Evolutionary conservation across 2,329 filamentous ascomycete genomes (phyloP), one percentile per base, ranked within the genome.

Genomic region (Amauroascus niger): DNA sequence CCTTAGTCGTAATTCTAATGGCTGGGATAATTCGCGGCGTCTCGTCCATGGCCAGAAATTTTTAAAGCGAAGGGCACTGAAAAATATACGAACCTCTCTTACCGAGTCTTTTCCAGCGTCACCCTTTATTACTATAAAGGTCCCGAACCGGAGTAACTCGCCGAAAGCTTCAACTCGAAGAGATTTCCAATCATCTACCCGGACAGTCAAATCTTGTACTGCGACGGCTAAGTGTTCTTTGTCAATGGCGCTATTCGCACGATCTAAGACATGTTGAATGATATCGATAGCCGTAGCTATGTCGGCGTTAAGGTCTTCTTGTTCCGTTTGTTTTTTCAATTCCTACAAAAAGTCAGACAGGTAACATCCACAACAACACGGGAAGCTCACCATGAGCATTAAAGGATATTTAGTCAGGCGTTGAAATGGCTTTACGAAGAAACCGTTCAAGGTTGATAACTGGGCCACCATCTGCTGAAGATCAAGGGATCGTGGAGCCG

Each of bases 121-220:
- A 39, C 79, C 79, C 63, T 95, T 97, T 30, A 95, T 76, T 39
- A 98, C 91, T 0, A 87, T 89, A 69, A 95, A 95, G 28, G 89
- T 86, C 32, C 93, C 93, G 62, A 94, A 87, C 22, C 95, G 76
- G 30, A 98, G 76, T 18, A 98, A 75, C 52, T 89, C 86, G 39
- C 93, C 93, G 63, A 98, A 96, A n/a, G 86, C 82, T 57, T 94
- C 87, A 26, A 96, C 84, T 56, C 84, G 82, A 66, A 97, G 87
- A 50, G 86, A 87, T 70, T 96, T 97, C 93, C 93, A 98, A 67
- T 98, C 93, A 64, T 97, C 93, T 1, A 98, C 91, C 49, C 93
- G 79, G 52, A 73, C 73, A 56, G 85, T 83, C 24, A 98, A 77
- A 56, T 97, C 93, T 57, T 86, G 82, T 8, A 95, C 75, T 5